Percentiles rank a stretch among this genome's conserved stretches.
phyloP scores from a whole-genome alignment of 1,284 basidiomycete species.

The Heterobasidion annosum region DNA sequence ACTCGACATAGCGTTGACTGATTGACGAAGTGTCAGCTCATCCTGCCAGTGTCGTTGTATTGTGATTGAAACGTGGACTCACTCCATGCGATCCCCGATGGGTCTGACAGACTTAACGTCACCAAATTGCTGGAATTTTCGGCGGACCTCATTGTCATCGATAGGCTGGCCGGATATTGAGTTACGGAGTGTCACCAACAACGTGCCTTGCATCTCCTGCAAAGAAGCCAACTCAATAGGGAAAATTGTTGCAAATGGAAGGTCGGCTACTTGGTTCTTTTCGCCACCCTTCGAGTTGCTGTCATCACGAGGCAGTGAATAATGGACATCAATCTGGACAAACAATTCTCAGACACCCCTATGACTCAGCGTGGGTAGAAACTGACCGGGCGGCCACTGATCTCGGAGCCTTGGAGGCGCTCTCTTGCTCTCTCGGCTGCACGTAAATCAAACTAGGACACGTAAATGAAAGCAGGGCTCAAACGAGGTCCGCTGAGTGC shows the following conservation, averaged over 20 bases:
- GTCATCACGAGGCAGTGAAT: conserved; percentile 89
- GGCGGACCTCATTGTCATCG: conserved; percentile 76
- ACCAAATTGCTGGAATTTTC: conserved; percentile 81
- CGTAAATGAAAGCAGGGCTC: neutral
- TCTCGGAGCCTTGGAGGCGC: conserved; percentile 76
- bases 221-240: neutral
- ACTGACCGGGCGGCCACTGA: conserved; percentile 78
- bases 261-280: conserved; percentile 69
- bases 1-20: conserved; percentile 83
- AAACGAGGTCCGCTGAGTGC: neutral
- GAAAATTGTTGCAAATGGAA: neutral
- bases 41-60: neutral
- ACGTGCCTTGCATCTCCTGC: conserved; percentile 70
- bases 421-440: conserved; percentile 88
- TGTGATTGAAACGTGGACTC: conserved; percentile 16
- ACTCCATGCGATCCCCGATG: conserved; percentile 66
- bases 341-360: neutral
- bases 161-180: conserved; percentile 60
- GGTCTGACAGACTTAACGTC: conserved; percentile 78
- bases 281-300: conserved; percentile 66
- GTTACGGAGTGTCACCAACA: conserved; percentile 71
- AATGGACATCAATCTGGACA: conserved; percentile 91
- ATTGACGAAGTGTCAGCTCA: neutral
- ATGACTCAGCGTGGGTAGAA: conserved; percentile 5
- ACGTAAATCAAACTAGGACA: conserved; percentile 75